Percentiles rank a stretch among this genome's conserved stretches.
Conservation (phyloP, 164 flowering plant species). For the Nelumbo lutea region DNA sequence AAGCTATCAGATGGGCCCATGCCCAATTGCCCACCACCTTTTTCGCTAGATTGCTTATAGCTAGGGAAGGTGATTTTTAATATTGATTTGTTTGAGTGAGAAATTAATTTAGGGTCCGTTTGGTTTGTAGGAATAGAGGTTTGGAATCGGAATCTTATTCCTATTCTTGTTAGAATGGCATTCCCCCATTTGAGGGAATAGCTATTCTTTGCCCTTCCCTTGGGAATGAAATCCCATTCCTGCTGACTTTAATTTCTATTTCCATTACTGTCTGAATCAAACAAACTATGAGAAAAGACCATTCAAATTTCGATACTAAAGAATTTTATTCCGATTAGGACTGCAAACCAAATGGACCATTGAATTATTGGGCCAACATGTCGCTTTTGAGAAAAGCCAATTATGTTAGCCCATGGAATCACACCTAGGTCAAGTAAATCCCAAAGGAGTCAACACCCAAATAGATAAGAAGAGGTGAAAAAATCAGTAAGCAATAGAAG, state of each 20-base stretch:
- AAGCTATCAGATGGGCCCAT: not conserved
- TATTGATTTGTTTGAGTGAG: not conserved
- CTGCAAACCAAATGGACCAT: not conserved
- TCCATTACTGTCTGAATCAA: too few species aligned
- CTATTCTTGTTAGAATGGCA: too few species aligned
- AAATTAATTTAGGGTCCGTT: not conserved
- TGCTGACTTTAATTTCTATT: too few species aligned
- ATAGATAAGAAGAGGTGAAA: not conserved
- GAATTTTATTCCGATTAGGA: too few species aligned
- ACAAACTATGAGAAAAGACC: not conserved
- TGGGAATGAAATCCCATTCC: too few species aligned
- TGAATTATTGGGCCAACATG: conserved; percentile 4
- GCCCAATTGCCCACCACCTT: not conserved
- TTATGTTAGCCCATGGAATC: conserved; percentile 7
- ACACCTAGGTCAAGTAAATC: conserved; percentile 10
- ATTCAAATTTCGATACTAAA: not conserved
- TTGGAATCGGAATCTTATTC: too few species aligned
- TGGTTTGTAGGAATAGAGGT: too few species aligned
- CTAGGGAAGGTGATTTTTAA: not conserved
- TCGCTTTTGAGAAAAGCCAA: conserved; percentile 12
- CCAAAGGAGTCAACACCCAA: conserved; percentile 2
- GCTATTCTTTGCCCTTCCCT: too few species aligned
- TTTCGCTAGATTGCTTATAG: too few species aligned
- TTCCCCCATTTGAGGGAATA: too few species aligned
- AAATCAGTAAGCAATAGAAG: not conserved